Conservation (phyloP, 768 basidiomycete species). For the Boletus reticulatus region DNA sequence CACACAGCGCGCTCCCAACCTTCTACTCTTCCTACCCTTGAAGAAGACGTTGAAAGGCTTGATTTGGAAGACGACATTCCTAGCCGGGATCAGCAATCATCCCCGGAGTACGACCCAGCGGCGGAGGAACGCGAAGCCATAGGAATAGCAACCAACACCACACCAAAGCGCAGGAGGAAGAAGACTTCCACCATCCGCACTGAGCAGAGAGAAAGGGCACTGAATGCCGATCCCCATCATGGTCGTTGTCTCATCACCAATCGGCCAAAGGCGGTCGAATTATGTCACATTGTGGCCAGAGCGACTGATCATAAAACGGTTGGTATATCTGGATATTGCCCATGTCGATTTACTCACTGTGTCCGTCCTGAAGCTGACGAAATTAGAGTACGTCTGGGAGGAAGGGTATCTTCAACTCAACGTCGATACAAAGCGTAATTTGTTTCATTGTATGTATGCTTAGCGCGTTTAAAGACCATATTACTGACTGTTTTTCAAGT, state of each 20-base stretch:
- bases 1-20: neutral
- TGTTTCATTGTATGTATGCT: neutral
- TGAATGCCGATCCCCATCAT: neutral
- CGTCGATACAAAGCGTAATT: neutral
- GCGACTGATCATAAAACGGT: neutral
- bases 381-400: conserved; percentile 1
- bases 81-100: neutral
- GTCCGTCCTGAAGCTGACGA: neutral
- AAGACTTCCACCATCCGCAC: neutral
- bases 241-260: neutral
- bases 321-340: neutral
- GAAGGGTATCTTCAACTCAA: neutral
- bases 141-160: neutral
- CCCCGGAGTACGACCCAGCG: neutral
- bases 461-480: neutral
- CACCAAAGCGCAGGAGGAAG: neutral
- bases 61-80: neutral
- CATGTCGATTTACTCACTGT: neutral
- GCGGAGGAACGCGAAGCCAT: neutral
- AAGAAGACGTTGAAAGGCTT: neutral
- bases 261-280: neutral
- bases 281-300: neutral
- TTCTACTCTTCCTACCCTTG: neutral
- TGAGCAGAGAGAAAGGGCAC: neutral
- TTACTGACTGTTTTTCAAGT: neutral